These are phyloP conservation scores for Clonostachys solani DNA, from an alignment of 2,329 filamentous ascomycete genomes.

Conservation along the genomic window DNA sequence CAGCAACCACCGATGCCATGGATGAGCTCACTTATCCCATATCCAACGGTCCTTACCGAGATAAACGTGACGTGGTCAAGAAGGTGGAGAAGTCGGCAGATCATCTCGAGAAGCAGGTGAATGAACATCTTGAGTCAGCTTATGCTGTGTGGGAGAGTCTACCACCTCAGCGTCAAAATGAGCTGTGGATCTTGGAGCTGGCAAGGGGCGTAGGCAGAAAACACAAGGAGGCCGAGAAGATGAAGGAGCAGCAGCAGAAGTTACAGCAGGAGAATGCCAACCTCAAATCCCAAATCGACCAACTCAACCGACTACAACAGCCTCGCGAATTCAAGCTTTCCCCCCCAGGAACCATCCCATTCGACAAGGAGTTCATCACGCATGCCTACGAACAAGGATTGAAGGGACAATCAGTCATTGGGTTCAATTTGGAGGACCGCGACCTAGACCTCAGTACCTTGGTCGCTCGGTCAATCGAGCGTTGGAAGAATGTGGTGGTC, in stretches of 20 bases:
- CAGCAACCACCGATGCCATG: conserved; percentile 40
- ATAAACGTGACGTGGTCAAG: conserved; percentile 40
- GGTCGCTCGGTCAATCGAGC: conserved; percentile 50
- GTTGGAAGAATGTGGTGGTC: conserved; percentile 59
- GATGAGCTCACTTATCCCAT: conserved; percentile 50
- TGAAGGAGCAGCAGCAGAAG: conserved; percentile 44
- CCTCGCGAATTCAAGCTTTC: conserved; percentile 54
- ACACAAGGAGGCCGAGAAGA: conserved; percentile 47
- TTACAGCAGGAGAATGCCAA: conserved; percentile 53
- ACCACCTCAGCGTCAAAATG: conserved; percentile 46
- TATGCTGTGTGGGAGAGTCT: conserved; percentile 74
- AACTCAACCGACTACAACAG: conserved; percentile 54
- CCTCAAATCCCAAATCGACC: conserved; percentile 54
- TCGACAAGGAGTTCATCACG: conserved; percentile 43
- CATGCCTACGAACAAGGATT: conserved; percentile 40
- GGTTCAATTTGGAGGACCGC: conserved; percentile 44
- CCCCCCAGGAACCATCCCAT: conserved; percentile 44
- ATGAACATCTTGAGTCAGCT: conserved; percentile 71
- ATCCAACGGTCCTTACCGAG: conserved; percentile 26
- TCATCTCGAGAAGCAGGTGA: conserved; percentile 63
- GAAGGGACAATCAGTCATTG: conserved; percentile 32
- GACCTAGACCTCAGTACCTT: conserved; percentile 47
- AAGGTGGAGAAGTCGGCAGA: conserved; percentile 48
- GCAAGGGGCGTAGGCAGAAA: conserved; percentile 55
- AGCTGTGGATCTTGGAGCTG: conserved; percentile 59